Percentiles rank a stretch among this genome's conserved stretches.
These are phyloP conservation scores for Lecanicillium sp. DNA, from an alignment of 2,329 filamentous ascomycete species.

Conservation along the genomic window DNA sequence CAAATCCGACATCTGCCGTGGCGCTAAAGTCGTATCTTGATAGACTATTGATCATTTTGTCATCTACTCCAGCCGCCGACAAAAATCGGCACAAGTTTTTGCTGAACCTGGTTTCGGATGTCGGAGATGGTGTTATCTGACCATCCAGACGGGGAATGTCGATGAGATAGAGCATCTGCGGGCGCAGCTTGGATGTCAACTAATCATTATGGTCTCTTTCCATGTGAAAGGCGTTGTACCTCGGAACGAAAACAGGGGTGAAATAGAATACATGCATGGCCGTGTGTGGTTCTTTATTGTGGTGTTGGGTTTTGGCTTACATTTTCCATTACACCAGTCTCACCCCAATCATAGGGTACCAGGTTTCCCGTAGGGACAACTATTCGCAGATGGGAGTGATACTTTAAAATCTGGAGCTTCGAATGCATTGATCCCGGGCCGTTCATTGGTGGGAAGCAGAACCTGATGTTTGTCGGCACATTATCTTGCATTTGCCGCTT, in stretches of 20 bases:
- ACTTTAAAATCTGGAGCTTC: constrained; percentile 87
- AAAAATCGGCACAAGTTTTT: constrained; percentile 67
- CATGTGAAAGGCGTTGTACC: too few relatives aligned
- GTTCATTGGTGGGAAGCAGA: constrained; percentile 78
- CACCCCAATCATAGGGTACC: constrained; percentile 82
- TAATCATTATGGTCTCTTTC: too few relatives aligned
- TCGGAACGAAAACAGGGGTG: too few relatives aligned
- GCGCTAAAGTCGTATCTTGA: constrained; percentile 73
- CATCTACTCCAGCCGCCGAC: constrained; percentile 54
- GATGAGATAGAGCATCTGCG: constrained; percentile 76
- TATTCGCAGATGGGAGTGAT: constrained; percentile 63
- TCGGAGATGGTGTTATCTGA: constrained; percentile 9
- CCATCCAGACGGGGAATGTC: constrained; percentile 64
- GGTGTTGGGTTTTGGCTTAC: too few relatives aligned
- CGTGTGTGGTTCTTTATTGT: background rate
- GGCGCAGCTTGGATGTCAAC: constrained; percentile 17
- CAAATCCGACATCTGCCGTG: constrained; percentile 67
- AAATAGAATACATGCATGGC: too few relatives aligned
- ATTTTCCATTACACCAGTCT: constrained; percentile 79
- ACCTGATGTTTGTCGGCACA: constrained; percentile 49
- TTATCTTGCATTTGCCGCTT: constrained; percentile 42
- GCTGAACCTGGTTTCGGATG: constrained; percentile 46
- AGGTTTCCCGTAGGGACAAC: constrained; percentile 86
- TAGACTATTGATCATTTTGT: constrained; percentile 59
- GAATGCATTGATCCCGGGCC: constrained; percentile 79